Base-by-base conservation (phyloP, 202 grass and related monocot species). In the Dendrocalamus latiflorus region DNA sequence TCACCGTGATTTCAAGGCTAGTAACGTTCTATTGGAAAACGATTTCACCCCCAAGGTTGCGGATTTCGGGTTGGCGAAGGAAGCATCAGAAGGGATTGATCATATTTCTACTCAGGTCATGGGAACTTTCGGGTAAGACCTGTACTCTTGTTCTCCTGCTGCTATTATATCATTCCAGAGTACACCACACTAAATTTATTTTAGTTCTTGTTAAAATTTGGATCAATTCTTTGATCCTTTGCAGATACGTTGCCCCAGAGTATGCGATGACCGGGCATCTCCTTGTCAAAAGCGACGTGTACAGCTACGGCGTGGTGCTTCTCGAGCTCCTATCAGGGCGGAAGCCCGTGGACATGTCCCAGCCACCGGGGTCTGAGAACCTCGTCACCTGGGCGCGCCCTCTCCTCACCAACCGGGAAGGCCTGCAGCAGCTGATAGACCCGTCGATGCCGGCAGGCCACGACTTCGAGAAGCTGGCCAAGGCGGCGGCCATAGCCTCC, bases 231-330 rank as follows among this genome's bases (percentile, higher is more conserved):
- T 8, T 38, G 38, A 58, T 74, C 10, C 0, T 30, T 53, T 85
- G 39, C 82, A 94, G 92, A 59, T 94, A 94, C 58, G 92, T 94
- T 74, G 92, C 92, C 25, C 92, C 92, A 16, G 92, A 94, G 74
- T 94, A 94, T 49, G 92, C 92, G 0, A 94, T 94, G 92, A 94
- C 89, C 1, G 92, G 92, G 14, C 92, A 94, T 74, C 89, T 94
- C 16, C 89, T 94, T 5, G 89, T 94, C 4, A 94, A 94, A 66
- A 94, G 92, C 44, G 92, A 94, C 68, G 92, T 94, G 8, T 91
- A 94, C 85, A 94, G 92, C 78, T 94, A 94, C 21, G 92, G 92
- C 1, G 92, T 94, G 53, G 92, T 94, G 41, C 86, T 94, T 36
- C 89, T 94, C 0, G 92, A 94, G 82, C 92, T 94, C 55, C 81